Evolutionary conservation across 1,284 basidiomycete genomes (phyloP), one percentile per base, ranked within the genome.

Genomic region (Puccinia novopanici): DNA sequence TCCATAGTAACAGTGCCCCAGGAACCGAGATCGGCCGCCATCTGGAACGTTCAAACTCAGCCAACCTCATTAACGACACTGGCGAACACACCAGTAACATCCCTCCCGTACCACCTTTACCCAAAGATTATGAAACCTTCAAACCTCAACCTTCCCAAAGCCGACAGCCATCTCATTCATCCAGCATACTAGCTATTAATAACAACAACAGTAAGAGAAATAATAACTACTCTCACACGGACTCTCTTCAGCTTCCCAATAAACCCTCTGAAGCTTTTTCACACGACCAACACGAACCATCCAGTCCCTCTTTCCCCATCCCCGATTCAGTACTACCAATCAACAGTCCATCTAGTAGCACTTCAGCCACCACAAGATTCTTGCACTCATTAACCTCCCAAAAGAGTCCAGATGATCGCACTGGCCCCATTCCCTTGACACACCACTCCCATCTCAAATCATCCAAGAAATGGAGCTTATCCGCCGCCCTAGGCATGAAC

Each of bases 21-120:
- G 87, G 88, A 72, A 87, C 90, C 81, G 91, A 90, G 82, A 91
- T 92, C 83, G 91, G 91, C 70, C 89, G 89, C 65, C 89, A 90
- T 17, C 67, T 80, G 9, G 70, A 70, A 48, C 76, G 37, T 76
- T 82, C 12, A 65, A 81, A 45, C 55, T 74, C 55, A 17, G 15
- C 52, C 40, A 37, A 74, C 30, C 65, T 40, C 10, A 40, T 81
- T 3, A 40, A 9, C 24, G 90, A 90, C 81, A 86, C 76, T 12
- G 82, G 83, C 57, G 82, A 87, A 82, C 84, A 87, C 81, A 34
- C 27, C 3, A 55, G 70, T 24, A 82, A 80, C 22, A 94, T 98
- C 8, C n/a, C 96, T 97, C 96, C 96, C 30, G 97, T 99, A 0
- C 96, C 96, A 48, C 96, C 97, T 61, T 87, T 99, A 27, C 96